These are phyloP conservation scores for Collybia sp. DNA, from an alignment of 768 basidiomycete genomes.

Conservation along the genomic window DNA sequence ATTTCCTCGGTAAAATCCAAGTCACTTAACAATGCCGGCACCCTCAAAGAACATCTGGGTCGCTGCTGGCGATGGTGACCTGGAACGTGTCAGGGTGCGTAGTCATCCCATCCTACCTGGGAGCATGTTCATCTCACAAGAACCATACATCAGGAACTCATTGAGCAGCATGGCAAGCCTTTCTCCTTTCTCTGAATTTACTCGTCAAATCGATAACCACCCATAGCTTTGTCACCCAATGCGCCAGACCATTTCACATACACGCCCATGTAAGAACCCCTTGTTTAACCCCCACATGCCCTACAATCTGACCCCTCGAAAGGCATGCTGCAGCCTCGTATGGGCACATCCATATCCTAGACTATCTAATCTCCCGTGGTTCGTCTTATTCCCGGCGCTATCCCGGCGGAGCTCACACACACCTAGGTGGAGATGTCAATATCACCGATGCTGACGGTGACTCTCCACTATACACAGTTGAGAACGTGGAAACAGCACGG, in stretches of 20 bases:
- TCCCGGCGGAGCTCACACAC: conserved; percentile 5
- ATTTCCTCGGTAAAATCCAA: too few species aligned
- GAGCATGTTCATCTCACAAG: conserved; percentile 1
- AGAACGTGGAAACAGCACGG: conserved; percentile 71
- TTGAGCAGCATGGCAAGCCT: conserved; percentile 53
- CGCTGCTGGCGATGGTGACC: conserved; percentile 87
- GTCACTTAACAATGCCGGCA: too few species aligned
- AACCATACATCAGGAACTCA: conserved; percentile 40
- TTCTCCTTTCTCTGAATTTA: conserved; percentile 10
- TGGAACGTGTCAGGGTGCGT: conserved; percentile 67
- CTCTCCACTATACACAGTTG: conserved; percentile 89
- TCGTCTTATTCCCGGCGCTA: conserved; percentile 8
- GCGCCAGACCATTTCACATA: conserved; percentile 68
- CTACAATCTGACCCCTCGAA: conserved; percentile 9
- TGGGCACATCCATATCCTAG: conserved; percentile 69
- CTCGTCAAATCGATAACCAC: conserved; percentile 23
- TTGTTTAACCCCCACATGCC: conserved; percentile 9
- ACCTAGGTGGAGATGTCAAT: conserved; percentile 80
- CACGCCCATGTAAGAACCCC: conserved; percentile 64
- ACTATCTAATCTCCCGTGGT: conserved; percentile 77
- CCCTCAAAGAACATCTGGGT: conserved; percentile 70
- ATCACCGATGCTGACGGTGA: conserved; percentile 84
- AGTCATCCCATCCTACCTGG: not conserved
- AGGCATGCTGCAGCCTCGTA: conserved; percentile 97
- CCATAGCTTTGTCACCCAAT: conserved; percentile 63